phyloP scores from a whole-genome alignment of 352 stramenopile species.

The Globisporangium alternatum region DNA sequence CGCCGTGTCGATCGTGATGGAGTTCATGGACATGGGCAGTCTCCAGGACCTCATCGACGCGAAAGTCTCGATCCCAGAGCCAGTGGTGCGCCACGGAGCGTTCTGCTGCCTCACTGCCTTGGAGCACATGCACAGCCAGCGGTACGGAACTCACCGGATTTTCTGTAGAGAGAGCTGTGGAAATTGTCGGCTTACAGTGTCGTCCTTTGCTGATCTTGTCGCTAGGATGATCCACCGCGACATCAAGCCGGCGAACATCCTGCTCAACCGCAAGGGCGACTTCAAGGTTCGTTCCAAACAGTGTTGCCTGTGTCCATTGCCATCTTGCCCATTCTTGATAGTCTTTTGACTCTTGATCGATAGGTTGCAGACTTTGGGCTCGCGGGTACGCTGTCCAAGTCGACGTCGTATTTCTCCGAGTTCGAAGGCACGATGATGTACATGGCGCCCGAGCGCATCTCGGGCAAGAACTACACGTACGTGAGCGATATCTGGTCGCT shows the following conservation, averaged over 20 bases:
- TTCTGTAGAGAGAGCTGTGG: background rate
- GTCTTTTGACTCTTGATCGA: background rate
- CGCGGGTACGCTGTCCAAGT: conserved; percentile 69
- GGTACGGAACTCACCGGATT: conserved; percentile 25
- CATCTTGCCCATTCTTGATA: background rate
- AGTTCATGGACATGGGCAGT: conserved; percentile 92
- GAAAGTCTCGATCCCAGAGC: conserved; percentile 44
- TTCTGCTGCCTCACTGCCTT: conserved; percentile 83
- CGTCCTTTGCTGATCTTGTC: background rate
- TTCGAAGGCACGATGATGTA: conserved; percentile 94
- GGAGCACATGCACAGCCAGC: conserved; percentile 77
- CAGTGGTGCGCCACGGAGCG: conserved; percentile 66
- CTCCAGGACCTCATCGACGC: conserved; percentile 74
- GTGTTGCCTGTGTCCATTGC: background rate
- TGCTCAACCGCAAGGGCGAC: conserved; percentile 81
- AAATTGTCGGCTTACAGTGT: background rate
- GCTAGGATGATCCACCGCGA: conserved; percentile 83
- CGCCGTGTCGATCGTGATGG: conserved; percentile 86
- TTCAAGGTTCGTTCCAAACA: conserved; percentile 57
- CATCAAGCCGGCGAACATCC: conserved; percentile 90
- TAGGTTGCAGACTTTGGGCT: conserved; percentile 84
- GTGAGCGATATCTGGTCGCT: conserved; percentile 81
- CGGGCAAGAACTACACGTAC: conserved; percentile 82
- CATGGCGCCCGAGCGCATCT: conserved; percentile 93
- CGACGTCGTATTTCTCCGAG: conserved; percentile 75